Percentiles rank a stretch among this genome's conserved stretches.
phyloP scores from a whole-genome alignment of 352 stramenopile genomes.

The Phytophthora brassicae region DNA sequence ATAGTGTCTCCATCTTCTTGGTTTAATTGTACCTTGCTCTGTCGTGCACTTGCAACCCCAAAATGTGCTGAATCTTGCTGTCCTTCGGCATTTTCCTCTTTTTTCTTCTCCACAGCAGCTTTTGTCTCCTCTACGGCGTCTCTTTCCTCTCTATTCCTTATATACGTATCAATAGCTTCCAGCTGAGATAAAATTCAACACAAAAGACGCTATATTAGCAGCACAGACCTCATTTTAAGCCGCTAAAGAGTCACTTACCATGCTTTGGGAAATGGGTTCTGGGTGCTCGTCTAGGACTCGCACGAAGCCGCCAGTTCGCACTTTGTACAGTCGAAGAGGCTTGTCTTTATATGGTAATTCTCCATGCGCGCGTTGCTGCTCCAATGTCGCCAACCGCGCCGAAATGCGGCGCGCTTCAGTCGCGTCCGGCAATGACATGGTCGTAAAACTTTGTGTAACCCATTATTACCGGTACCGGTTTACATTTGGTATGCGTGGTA shows the following conservation, averaged over 20 bases:
- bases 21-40: not conserved
- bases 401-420: constrained; percentile 37
- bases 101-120: not conserved
- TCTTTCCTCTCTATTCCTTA: constrained; percentile 7
- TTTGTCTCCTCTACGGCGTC: constrained; percentile 20
- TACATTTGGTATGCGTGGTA: no score
- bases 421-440: constrained; percentile 26
- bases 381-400: constrained; percentile 33
- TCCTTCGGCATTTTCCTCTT: constrained; percentile 5
- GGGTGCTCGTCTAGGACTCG: constrained; percentile 59
- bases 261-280: constrained; percentile 52
- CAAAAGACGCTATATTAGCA: constrained; percentile 19
- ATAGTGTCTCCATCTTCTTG: not conserved
- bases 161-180: constrained; percentile 42
- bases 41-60: not conserved
- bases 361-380: constrained; percentile 31
- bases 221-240: constrained; percentile 1
- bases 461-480: no score
- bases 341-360: constrained; percentile 15
- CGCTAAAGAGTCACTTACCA: constrained; percentile 31
- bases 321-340: constrained; percentile 47
- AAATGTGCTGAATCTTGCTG: not conserved
- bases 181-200: constrained; percentile 26
- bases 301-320: constrained; percentile 48
- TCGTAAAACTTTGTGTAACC: not conserved